Percentiles rank a stretch among this genome's conserved stretches.
phyloP scores from a whole-genome alignment of 169 alveolate species.

The Eimeria maxima region DNA sequence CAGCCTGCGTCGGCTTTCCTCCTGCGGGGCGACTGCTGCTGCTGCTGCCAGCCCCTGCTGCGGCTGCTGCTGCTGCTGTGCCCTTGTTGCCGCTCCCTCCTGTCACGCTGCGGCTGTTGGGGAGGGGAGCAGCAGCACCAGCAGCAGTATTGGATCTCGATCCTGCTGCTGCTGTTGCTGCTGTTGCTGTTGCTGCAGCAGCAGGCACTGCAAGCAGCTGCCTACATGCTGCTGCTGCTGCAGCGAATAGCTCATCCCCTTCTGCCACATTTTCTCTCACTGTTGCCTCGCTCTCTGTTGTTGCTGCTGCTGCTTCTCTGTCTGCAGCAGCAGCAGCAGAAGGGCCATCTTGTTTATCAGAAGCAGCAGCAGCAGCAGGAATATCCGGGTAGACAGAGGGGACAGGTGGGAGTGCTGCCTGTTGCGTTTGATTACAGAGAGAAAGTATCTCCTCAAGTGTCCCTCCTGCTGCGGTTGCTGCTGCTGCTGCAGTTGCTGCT shows the following conservation, averaged over 20 bases:
- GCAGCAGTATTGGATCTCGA: not conserved
- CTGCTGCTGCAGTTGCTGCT: slow-evolving; percentile 40
- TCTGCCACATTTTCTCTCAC: not conserved
- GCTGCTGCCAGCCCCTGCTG: slow-evolving; percentile 32
- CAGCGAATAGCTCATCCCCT: not conserved
- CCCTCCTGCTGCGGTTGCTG: not conserved
- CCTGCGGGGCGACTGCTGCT: slow-evolving; percentile 16
- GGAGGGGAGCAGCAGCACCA: not conserved
- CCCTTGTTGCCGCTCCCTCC: not conserved
- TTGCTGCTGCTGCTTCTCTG: not conserved
- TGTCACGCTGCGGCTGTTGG: not conserved
- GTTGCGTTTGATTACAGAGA: slow-evolving; percentile 15
- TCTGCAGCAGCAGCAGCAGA: slow-evolving; percentile 10
- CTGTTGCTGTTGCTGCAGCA: slow-evolving; percentile 37
- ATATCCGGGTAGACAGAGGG: not conserved
- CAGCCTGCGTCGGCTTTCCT: not conserved
- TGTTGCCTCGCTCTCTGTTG: not conserved
- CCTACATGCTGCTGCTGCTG: slow-evolving; percentile 37
- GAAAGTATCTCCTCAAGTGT: not conserved
- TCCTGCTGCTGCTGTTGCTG: not conserved
- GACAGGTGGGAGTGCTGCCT: not conserved
- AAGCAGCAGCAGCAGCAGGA: not conserved
- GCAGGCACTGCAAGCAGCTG: slow-evolving; percentile 56
- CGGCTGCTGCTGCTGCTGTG: slow-evolving; percentile 41
- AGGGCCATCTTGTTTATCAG: not conserved